phyloP scores from a whole-genome alignment of 257 asterid genomes.

The Solanum tacnaense region DNA sequence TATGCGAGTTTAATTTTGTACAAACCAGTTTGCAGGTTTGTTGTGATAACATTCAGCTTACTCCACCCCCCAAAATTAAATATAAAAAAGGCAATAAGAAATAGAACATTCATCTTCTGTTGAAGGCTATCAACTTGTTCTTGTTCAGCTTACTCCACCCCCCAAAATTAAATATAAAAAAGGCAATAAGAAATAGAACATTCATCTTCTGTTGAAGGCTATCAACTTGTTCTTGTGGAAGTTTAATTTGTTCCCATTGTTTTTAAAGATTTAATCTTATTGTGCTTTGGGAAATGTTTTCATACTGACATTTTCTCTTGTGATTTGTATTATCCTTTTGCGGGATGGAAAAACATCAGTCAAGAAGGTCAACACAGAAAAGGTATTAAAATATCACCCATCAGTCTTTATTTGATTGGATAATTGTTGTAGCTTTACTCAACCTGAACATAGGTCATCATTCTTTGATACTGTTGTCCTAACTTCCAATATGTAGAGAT shows the following conservation, averaged over 20 bases:
- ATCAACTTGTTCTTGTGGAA: background rate
- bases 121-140: background rate
- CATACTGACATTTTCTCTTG: background rate
- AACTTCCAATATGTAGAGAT: background rate
- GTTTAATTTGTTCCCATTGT: constrained; percentile 1
- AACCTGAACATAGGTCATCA: background rate
- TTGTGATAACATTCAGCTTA: background rate
- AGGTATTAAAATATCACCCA: constrained; percentile 36
- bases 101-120: background rate
- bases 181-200: background rate
- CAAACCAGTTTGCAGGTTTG: background rate
- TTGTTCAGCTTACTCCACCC: background rate
- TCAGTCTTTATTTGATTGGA: background rate
- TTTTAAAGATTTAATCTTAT: background rate
- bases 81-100: background rate
- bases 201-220: background rate
- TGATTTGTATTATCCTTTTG: constrained; percentile 3
- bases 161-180: background rate
- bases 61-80: background rate
- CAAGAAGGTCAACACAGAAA: constrained; percentile 63
- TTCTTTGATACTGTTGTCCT: background rate
- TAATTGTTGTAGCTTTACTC: background rate
- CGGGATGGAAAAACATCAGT: constrained; percentile 40
- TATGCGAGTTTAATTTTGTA: background rate
- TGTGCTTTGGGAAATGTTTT: background rate